A percentile compares a stretch with the other conserved stretches of the same genome.
phyloP scores from a whole-genome alignment of 2,329 filamentous ascomycete genomes.

The Neonectria neomacrospora region DNA sequence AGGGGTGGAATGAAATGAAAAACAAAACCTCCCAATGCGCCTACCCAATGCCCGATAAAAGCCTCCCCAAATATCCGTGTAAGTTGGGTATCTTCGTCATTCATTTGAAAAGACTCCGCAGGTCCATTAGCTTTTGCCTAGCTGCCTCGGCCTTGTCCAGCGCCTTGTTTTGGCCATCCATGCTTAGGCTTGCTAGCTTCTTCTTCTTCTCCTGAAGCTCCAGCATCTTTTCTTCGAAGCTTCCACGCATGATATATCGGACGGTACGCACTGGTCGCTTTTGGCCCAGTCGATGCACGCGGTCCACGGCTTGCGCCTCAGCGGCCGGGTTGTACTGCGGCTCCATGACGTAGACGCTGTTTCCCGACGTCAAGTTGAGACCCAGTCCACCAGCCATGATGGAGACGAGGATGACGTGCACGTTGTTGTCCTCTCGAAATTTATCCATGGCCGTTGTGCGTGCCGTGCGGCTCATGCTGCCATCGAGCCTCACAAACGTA shows the following conservation, averaged over 20 bases:
- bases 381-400: conserved; percentile 93
- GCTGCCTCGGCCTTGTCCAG: conserved; percentile 65
- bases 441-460: conserved; percentile 79
- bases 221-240: conserved; percentile 95
- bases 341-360: conserved; percentile 95
- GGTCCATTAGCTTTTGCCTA: conserved; percentile 69
- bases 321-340: conserved; percentile 97
- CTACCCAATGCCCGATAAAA: conserved; percentile 33
- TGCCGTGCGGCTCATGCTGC: conserved; percentile 81
- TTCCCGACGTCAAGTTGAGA: conserved; percentile 88
- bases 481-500: conserved; percentile 84
- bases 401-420: conserved; percentile 88
- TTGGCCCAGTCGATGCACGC: conserved; percentile 91
- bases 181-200: conserved; percentile 86
- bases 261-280: conserved; percentile 87
- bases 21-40: conserved; percentile 38
- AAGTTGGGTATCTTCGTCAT: conserved; percentile 29
- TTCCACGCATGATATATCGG: conserved; percentile 88
- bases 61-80: conserved; percentile 25
- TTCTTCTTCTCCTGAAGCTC: conserved; percentile 92
- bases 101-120: conserved; percentile 68
- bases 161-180: conserved; percentile 71
- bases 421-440: conserved; percentile 77
- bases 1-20: conserved; percentile 40
- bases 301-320: conserved; percentile 93